A percentile compares a stretch with the other conserved stretches of the same genome.
phyloP scores from a whole-genome alignment of 306 rosid genomes.

The Luffa aegyptiaca region DNA sequence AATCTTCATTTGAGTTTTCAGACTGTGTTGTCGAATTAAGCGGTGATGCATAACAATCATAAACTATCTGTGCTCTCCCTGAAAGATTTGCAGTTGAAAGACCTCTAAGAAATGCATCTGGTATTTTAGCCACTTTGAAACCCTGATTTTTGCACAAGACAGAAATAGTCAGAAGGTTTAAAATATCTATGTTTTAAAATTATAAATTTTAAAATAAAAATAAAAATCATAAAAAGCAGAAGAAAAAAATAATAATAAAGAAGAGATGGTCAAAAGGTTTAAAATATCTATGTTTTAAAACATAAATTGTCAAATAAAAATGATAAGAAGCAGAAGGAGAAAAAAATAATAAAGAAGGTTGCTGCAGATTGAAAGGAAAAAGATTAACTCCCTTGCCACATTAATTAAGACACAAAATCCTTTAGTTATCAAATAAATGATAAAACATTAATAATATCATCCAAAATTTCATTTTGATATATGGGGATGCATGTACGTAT shows the following conservation, averaged over 20 bases:
- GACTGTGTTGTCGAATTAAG: constrained; percentile 17
- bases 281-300: too few relatives aligned
- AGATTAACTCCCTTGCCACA: background rate
- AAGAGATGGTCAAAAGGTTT: too few relatives aligned
- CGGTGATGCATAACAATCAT: constrained; percentile 25
- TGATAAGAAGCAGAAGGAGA: background rate
- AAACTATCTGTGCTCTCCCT: constrained; percentile 63
- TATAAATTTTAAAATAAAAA: background rate
- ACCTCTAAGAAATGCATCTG: constrained; percentile 53
- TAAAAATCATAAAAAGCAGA: background rate
- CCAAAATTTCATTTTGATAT: background rate
- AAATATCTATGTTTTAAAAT: background rate
- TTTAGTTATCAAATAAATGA: background rate
- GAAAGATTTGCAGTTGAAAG: constrained; percentile 51
- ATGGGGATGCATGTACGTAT: background rate
- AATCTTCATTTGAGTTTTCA: constrained; percentile 35
- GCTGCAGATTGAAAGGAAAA: background rate
- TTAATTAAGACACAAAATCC: background rate
- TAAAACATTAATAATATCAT: background rate
- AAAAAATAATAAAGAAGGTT: background rate
- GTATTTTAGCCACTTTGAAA: constrained; percentile 31
- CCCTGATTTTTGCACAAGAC: constrained; percentile 14
- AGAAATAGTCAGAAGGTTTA: background rate
- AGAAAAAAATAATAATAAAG: background rate
- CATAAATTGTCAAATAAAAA: too few relatives aligned